Base-by-base conservation (phyloP, 257 asterid genomes). In the Echium plantagineum region DNA sequence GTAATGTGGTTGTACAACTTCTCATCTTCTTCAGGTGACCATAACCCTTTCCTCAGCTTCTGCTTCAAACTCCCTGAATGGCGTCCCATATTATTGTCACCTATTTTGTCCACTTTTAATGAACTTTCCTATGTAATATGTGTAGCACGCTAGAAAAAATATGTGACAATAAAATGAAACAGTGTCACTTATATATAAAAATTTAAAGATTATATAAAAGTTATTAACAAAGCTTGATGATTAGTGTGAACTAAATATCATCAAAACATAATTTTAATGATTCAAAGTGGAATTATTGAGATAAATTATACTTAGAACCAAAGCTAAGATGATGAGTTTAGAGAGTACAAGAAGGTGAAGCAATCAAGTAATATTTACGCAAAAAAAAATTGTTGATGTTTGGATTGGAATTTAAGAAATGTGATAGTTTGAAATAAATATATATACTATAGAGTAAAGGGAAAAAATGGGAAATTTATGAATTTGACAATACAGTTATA, bases 11-110 rank as follows among this genome's bases (percentile, higher is more conserved):
- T 84, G 62, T 65, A 77, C 51, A 89, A 55, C 21, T 83, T 89
- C 59, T 85, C 95, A 66, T 89, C 96, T 78, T 85, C 96, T 64
- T 85, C 96, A 0, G 96, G 96, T 15, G 95, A 89, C 96, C 96
- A 89, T 2, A 89, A 63, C 28, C 96, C 96, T 73, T 83, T 89
- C 75, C 94, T 81, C 48, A 84, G 70, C 82, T 85, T 85, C 80
- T 78, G 85, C 70, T 88, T 85, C 66, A 66, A 74, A 55, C 80
- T 42, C 63, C 79, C 65, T 18, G 94, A 85, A 35, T 71, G 83
- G 10, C 90, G 85, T 51, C 94, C 88, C 96, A 88, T 85, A 49
- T 22, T 85, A 49, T 22, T 59, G 60, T 52, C 28, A 19, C 54
- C 57, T 53, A 18, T 53, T 53, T 53, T n/a, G 16, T 17, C 9